Conservation (phyloP, 345 rosid genomes). For the Ceriops decandra region DNA sequence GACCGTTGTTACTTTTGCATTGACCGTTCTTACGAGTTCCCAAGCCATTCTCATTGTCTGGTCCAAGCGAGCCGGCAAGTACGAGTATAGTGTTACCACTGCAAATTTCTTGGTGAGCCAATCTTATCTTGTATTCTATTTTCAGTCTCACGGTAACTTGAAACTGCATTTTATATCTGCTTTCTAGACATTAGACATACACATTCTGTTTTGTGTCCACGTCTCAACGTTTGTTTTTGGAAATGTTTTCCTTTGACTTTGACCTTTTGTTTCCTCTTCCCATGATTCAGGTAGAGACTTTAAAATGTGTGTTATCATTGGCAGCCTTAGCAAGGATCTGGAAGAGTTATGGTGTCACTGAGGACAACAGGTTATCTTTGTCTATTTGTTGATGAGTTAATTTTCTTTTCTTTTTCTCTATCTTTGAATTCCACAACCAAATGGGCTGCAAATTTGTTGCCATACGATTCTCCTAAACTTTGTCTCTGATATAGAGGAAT, state of each 20-base stretch:
- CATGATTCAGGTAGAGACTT: constrained; percentile 72
- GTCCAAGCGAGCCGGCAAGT: constrained; percentile 98
- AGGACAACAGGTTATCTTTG: constrained; percentile 69
- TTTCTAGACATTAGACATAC: not conserved
- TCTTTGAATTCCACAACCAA: not conserved
- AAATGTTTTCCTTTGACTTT: not conserved
- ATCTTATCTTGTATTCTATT: not conserved
- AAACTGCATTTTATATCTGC: not conserved
- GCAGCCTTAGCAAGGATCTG: constrained; percentile 81
- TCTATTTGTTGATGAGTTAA: not conserved
- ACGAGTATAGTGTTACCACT: constrained; percentile 93
- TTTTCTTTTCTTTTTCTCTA: no score
- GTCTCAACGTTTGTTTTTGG: not conserved
- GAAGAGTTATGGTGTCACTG: constrained; percentile 77
- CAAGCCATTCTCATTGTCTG: constrained; percentile 96
- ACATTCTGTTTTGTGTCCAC: not conserved
- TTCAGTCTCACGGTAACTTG: not conserved
- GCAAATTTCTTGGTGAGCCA: constrained; percentile 84
- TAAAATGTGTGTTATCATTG: constrained; percentile 83
- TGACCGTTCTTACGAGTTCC: constrained; percentile 88
- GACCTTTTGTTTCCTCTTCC: not conserved
- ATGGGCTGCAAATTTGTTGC: no score
- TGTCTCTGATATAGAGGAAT: no score
- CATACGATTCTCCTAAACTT: no score
- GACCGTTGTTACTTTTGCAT: constrained; percentile 70